Evolutionary conservation across 164 flowering plant genomes (phyloP).

Genomic region (Nelumbo lutea): DNA sequence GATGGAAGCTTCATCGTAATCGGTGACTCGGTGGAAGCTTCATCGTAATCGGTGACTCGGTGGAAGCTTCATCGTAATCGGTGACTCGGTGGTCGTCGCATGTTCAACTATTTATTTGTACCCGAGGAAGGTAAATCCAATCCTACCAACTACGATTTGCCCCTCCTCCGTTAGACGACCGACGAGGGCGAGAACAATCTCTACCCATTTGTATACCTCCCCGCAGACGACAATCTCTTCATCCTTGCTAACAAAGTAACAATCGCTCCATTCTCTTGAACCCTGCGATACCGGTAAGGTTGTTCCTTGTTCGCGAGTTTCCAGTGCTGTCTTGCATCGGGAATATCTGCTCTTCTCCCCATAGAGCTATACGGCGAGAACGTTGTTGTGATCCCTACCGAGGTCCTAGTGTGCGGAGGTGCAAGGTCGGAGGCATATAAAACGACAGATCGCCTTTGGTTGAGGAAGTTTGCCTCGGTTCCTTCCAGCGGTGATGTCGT

Average conservation of each 20-base stretch:
- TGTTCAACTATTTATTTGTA: slow-evolving; percentile 55
- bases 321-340: slow-evolving; percentile 67
- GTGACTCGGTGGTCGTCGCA: slow-evolving; percentile 57
- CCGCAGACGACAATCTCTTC: slow-evolving; percentile 78
- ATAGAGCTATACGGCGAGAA: slow-evolving; percentile 23
- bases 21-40: slow-evolving; percentile 53
- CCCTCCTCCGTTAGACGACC: slow-evolving; percentile 45
- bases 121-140: slow-evolving; percentile 34
- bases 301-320: slow-evolving; percentile 30
- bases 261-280: slow-evolving; percentile 54
- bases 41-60: too few species aligned
- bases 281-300: slow-evolving; percentile 21
- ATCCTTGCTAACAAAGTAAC: slow-evolving; percentile 57
- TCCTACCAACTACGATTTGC: slow-evolving; percentile 17
- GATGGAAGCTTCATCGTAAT: slow-evolving; percentile 64
- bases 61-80: slow-evolving; percentile 40
- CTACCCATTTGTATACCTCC: slow-evolving; percentile 75
- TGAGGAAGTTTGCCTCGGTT: too few species aligned
- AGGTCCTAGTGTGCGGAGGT: slow-evolving; percentile 79
- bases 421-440: slow-evolving; percentile 21
- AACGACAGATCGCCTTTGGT: slow-evolving; percentile 5
- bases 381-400: slow-evolving; percentile 18
- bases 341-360: slow-evolving; percentile 70
- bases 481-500: too few species aligned
- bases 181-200: slow-evolving; percentile 71